Conservation (phyloP, 306 rosid genomes). For the Dalbergia cochinchinensis region DNA sequence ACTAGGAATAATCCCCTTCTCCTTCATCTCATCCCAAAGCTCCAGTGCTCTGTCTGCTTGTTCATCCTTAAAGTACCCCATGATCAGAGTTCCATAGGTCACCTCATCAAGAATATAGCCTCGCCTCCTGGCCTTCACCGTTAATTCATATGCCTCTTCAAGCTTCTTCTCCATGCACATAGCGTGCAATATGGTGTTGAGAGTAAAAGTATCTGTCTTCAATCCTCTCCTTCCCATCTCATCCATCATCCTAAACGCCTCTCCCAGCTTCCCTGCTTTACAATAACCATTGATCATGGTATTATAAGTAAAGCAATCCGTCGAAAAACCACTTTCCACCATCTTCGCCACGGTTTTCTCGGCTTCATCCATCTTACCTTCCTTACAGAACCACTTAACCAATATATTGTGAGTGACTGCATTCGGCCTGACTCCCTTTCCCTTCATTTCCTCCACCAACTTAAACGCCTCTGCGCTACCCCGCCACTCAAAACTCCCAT, state of each 20-base stretch:
- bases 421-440: conserved; percentile 66
- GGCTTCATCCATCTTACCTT: conserved; percentile 80
- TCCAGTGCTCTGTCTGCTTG: conserved; percentile 62
- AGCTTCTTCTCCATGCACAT: conserved; percentile 74
- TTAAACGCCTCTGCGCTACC: conserved; percentile 54
- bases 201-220: conserved; percentile 67
- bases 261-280: conserved; percentile 73
- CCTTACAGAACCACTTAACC: conserved; percentile 85
- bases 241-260: conserved; percentile 76
- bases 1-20: conserved; percentile 70
- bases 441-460: conserved; percentile 72
- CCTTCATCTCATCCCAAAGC: conserved; percentile 87
- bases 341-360: conserved; percentile 52
- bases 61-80: conserved; percentile 78
- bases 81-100: conserved; percentile 84
- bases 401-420: conserved; percentile 76
- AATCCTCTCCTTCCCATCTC: conserved; percentile 76
- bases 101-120: conserved; percentile 90
- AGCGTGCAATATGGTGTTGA: conserved; percentile 69
- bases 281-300: conserved; percentile 76
- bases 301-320: conserved; percentile 75
- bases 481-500: conserved; percentile 65
- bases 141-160: conserved; percentile 68
- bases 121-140: conserved; percentile 59
- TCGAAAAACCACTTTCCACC: conserved; percentile 76